Base-by-base conservation (phyloP, 257 asterid genomes). In the Misopates orontium region DNA sequence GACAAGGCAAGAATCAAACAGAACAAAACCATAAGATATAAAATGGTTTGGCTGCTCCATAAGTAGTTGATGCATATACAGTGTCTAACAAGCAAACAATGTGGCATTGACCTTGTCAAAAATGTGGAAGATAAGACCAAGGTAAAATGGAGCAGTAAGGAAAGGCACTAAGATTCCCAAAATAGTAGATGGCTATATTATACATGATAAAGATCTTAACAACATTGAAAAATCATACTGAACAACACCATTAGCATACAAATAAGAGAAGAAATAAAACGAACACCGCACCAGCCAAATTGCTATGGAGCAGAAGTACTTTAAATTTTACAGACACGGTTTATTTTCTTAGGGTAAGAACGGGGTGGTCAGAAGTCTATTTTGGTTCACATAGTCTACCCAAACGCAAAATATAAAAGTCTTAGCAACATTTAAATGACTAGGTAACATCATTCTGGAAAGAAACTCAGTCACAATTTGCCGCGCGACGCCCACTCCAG, bases 401-500 rank as follows among this genome's bases (percentile, higher is more conserved):
- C 42, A n/a, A 49, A n/a, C 55, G 15, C 21, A 17, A 3, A 49
- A 16, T 0, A n/a, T 49, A 14, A 14, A n/a, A 4, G 22, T 36
- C 55, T 49, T 49, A 17, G 21, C 21, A 49, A 9, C 1, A n/a
- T 10, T n/a, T 49, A 7, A 20, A 53, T 20, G 32, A 53, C 28
- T 1, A 23, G 16, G 32, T n/a, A n/a, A 0, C 15, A n/a, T 18
- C 55, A 49, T 49, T 9, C 20, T 17, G 55, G 10, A 49, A 22
- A 20, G 7, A 23, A 10, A 13, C 58, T 53, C 0, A 22, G 9
- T 22, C 28, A n/a, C 25, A 21, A 53, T 53, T 23, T 21, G 2
- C 58, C 44, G 36, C n/a, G 64, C 48, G 12, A 58, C 48, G 10
- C 21, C 39, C 20, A 58, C 64, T 32, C 16, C 58, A 32, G 23